phyloP scores from a whole-genome alignment of 495 filamentous ascomycete genomes.

The Geopyxis carbonaria region DNA sequence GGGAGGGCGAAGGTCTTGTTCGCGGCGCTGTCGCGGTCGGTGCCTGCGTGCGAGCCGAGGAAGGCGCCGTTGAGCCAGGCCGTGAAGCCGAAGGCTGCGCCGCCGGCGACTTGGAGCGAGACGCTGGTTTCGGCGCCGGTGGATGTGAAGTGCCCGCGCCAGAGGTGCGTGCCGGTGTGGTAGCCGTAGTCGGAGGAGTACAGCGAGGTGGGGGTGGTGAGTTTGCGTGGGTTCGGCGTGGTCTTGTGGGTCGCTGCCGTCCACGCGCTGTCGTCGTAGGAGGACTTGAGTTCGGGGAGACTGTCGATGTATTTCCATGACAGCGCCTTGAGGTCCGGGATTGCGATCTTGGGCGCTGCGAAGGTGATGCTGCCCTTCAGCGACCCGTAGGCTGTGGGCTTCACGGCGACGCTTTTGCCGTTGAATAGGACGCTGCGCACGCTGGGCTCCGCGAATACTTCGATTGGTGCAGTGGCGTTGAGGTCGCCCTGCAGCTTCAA shows the following conservation, averaged over 20 bases:
- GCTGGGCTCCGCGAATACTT: conserved; percentile 40
- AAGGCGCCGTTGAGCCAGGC: conserved; percentile 40
- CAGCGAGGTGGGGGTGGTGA: conserved; percentile 45
- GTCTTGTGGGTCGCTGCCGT: conserved; percentile 34
- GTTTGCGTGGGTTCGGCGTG: conserved; percentile 40
- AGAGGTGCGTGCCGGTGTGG: conserved; percentile 49
- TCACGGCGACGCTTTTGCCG: conserved; percentile 29
- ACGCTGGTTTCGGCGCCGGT: conserved; percentile 43
- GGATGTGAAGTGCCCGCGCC: conserved; percentile 54
- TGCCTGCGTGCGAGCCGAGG: conserved; percentile 42
- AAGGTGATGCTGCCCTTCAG: conserved; percentile 37
- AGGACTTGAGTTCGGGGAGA: conserved; percentile 47
- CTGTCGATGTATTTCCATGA: conserved; percentile 54
- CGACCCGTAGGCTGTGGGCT: conserved; percentile 33
- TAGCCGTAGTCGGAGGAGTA: conserved; percentile 61
- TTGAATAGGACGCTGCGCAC: conserved; percentile 45
- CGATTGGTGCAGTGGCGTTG: conserved; percentile 45
- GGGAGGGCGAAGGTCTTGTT: conserved; percentile 43
- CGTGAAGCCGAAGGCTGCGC: conserved; percentile 39
- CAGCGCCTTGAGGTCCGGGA: conserved; percentile 41
- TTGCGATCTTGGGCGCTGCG: conserved; percentile 32
- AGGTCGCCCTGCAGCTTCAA: conserved; percentile 52
- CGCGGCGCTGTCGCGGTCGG: conserved; percentile 27
- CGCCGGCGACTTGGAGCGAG: conserved; percentile 43
- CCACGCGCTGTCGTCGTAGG: conserved; percentile 56